phyloP scores from a whole-genome alignment of 2,329 filamentous ascomycete species.

The Drechslerella coelobrocha region DNA sequence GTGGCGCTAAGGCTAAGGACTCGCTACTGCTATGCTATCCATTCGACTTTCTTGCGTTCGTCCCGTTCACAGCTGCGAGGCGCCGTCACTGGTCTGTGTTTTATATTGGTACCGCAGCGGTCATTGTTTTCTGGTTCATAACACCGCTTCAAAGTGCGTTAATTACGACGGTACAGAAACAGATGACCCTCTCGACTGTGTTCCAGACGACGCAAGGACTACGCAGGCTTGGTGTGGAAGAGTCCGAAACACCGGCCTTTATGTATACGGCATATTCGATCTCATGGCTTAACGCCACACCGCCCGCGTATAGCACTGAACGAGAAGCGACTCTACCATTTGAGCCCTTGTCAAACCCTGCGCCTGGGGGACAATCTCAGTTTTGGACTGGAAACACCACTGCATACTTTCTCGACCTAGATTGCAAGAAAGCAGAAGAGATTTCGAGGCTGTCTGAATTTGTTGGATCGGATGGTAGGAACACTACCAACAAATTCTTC shows the following conservation, averaged over 20 bases:
- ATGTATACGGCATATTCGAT: slow-evolving; percentile 47
- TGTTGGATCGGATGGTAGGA: not conserved
- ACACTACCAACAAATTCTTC: slow-evolving; percentile 6
- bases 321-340: slow-evolving; percentile 49
- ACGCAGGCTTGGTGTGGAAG: slow-evolving; percentile 10
- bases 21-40: slow-evolving; percentile 67
- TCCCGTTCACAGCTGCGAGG: slow-evolving; percentile 59
- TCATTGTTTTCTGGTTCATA: slow-evolving; percentile 65
- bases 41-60: slow-evolving; percentile 61
- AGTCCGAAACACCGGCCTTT: slow-evolving; percentile 34
- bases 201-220: slow-evolving; percentile 28
- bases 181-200: slow-evolving; percentile 14
- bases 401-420: slow-evolving; percentile 43
- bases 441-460: not conserved
- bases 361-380: slow-evolving; percentile 10
- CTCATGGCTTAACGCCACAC: slow-evolving; percentile 49
- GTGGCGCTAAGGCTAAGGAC: slow-evolving; percentile 60
- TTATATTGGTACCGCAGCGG: slow-evolving; percentile 61
- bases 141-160: slow-evolving; percentile 67
- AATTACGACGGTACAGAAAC: slow-evolving; percentile 58
- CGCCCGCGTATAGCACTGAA: slow-evolving; percentile 46
- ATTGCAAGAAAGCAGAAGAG: slow-evolving; percentile 25
- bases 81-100: slow-evolving; percentile 65
- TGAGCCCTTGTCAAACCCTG: slow-evolving; percentile 16
- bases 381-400: slow-evolving; percentile 50